Evolutionary conservation across 441 rosid species (phyloP).

Genomic region (Metrosideros polymorpha): DNA sequence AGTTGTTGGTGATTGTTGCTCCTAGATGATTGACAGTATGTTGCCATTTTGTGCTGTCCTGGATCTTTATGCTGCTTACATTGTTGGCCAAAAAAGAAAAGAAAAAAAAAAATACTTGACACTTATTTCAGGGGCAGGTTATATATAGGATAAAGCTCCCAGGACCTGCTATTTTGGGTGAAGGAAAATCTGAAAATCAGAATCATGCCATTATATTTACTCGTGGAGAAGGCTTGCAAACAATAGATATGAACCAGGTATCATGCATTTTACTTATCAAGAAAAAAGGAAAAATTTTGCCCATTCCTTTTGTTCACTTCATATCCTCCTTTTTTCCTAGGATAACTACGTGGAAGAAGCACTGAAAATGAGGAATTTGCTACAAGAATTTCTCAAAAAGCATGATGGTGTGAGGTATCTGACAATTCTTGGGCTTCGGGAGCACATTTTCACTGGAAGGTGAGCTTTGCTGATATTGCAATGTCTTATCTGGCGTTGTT

Average conservation of each 20-base stretch:
- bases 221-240: conserved; percentile 99
- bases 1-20: background rate
- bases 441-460: conserved; percentile 99
- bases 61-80: background rate
- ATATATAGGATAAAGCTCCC: conserved; percentile 95
- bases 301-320: background rate
- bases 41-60: background rate
- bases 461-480: conserved; percentile 7
- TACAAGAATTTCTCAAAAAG: conserved; percentile 90
- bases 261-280: background rate
- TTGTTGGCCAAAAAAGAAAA: background rate
- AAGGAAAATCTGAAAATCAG: conserved; percentile 99
- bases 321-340: conserved; percentile 21
- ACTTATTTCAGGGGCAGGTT: conserved; percentile 37
- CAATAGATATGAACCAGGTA: conserved; percentile 99
- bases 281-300: background rate
- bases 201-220: conserved; percentile 98
- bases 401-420: conserved; percentile 94
- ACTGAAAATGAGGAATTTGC: conserved; percentile 93
- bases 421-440: conserved; percentile 95
- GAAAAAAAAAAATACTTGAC: background rate
- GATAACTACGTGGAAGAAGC: conserved; percentile 99
- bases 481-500: background rate
- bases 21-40: background rate
- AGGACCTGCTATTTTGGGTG: conserved; percentile 96